These are phyloP conservation scores for Kazachstania taianensis DNA, from an alignment of 805 yeast genomes.

Conservation along the genomic window DNA sequence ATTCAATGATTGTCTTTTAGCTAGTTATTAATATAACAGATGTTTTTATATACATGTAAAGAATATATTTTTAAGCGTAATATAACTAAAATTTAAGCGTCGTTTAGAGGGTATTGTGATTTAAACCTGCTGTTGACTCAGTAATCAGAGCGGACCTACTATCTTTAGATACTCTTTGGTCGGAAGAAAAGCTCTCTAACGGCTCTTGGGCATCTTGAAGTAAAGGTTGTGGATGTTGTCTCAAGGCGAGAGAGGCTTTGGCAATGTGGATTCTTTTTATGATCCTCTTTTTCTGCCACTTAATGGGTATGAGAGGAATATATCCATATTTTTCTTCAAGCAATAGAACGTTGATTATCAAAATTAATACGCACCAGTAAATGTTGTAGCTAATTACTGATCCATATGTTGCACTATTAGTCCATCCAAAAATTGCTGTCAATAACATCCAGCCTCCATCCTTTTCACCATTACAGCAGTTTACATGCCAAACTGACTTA, in stretches of 20 bases:
- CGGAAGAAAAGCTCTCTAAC: no score
- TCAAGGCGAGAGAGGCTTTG: conserved; percentile 21
- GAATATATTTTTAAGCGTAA: not conserved
- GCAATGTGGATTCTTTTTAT: conserved; percentile 28
- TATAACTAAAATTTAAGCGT: no score
- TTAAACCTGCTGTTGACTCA: not conserved
- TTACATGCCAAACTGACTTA: conserved; percentile 84
- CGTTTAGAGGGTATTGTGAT: no score
- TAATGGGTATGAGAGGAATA: conserved; percentile 51
- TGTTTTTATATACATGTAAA: not conserved
- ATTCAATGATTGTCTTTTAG: no score
- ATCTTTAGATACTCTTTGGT: conserved; percentile 17
- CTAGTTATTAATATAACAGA: not conserved
- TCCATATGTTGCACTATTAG: conserved; percentile 85
- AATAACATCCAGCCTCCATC: conserved; percentile 90
- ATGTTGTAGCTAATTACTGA: conserved; percentile 62
- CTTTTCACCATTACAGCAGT: conserved; percentile 87
- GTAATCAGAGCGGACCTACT: conserved; percentile 17
- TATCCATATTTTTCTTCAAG: conserved; percentile 50
- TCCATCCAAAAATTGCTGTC: conserved; percentile 89
- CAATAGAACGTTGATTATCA: conserved; percentile 36
- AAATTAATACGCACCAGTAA: conserved; percentile 52
- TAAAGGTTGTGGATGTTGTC: conserved; percentile 2
- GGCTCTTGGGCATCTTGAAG: not conserved
- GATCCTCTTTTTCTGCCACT: conserved; percentile 49